These are phyloP conservation scores for Neurospora sp. DNA, from an alignment of 2,329 filamentous ascomycete genomes.

Conservation along the genomic window DNA sequence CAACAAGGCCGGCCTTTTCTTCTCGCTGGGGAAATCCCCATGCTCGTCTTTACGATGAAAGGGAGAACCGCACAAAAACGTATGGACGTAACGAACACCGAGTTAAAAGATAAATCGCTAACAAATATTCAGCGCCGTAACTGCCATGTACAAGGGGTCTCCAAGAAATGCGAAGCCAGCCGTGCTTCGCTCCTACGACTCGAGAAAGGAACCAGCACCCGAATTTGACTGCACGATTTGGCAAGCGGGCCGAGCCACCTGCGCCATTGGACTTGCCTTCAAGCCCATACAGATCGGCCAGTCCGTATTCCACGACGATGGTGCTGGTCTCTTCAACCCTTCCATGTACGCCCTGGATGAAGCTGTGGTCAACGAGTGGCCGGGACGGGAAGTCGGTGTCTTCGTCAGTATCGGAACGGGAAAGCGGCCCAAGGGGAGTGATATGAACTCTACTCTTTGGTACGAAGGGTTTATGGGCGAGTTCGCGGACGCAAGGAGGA, in stretches of 20 bases:
- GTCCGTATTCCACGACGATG: constrained; percentile 88
- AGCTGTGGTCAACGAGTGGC: constrained; percentile 87
- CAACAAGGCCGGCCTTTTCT: constrained; percentile 41
- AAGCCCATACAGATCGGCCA: constrained; percentile 93
- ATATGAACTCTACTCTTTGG: constrained; percentile 69
- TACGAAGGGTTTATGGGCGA: constrained; percentile 90
- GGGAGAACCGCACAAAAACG: constrained; percentile 85
- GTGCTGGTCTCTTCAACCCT: constrained; percentile 84
- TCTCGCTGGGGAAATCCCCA: constrained; percentile 70
- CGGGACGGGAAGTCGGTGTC: constrained; percentile 81
- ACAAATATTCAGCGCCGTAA: constrained; percentile 60
- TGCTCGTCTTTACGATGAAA: constrained; percentile 75
- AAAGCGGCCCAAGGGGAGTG: constrained; percentile 56
- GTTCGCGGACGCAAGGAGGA: constrained; percentile 79
- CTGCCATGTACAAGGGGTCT: constrained; percentile 81
- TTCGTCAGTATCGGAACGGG: constrained; percentile 94
- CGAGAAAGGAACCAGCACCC: constrained; percentile 77
- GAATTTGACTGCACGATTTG: constrained; percentile 94
- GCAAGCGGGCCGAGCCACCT: constrained; percentile 94
- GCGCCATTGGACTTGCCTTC: constrained; percentile 82
- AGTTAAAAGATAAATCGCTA: background rate
- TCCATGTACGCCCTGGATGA: constrained; percentile 79
- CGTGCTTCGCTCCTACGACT: constrained; percentile 88
- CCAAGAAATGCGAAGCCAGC: constrained; percentile 56
- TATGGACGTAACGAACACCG: too few relatives aligned